Percentiles rank a stretch among this genome's conserved stretches.
Conservation (phyloP, 805 yeast genomes). For the Kluyveromyces siamensis region DNA sequence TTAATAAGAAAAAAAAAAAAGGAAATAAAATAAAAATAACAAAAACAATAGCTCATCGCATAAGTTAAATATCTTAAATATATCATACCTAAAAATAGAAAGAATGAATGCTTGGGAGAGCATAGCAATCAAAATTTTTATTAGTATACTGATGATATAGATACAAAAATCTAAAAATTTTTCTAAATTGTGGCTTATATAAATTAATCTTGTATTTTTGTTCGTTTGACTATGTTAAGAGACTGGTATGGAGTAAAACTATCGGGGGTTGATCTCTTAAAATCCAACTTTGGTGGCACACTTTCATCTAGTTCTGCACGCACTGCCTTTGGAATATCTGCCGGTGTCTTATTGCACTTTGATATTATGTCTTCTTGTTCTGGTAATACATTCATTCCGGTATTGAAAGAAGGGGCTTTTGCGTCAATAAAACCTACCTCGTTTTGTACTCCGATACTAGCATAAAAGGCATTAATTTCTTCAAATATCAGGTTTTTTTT, state of each 20-base stretch:
- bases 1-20: too few species aligned
- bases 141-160: background rate
- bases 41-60: too few species aligned
- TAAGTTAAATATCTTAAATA: too few species aligned
- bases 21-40: too few species aligned
- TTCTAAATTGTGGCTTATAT: too few species aligned
- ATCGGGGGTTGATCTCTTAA: background rate
- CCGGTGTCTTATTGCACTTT: too few species aligned
- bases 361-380: too few species aligned
- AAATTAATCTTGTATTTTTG: background rate
- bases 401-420: background rate
- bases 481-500: background rate
- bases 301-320: background rate
- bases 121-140: too few species aligned
- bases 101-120: too few species aligned
- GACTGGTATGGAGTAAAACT: slow-evolving; percentile 1
- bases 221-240: background rate
- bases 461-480: background rate
- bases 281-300: background rate
- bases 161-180: too few species aligned
- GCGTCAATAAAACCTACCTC: background rate
- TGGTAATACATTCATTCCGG: background rate
- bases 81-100: too few species aligned
- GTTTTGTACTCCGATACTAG: background rate
- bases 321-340: too few species aligned